Evolutionary conservation across 805 yeast genomes (phyloP).

Genomic region (Candida vaughaniae): DNA sequence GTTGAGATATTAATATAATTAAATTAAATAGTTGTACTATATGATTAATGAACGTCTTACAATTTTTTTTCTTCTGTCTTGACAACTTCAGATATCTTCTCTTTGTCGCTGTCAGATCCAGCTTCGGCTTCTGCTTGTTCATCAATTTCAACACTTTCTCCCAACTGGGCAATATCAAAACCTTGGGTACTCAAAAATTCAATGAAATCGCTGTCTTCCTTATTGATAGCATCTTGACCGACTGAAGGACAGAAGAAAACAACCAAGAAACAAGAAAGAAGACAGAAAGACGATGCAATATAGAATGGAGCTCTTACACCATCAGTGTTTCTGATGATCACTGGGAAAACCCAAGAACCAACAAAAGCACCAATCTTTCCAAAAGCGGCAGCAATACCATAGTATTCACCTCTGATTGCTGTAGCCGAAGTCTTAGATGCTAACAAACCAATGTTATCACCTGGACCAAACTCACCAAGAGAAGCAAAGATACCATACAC

Average conservation of each 20-base stretch:
- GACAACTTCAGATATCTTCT: slow-evolving; percentile 4
- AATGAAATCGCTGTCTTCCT: slow-evolving; percentile 73
- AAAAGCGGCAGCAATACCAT: slow-evolving; percentile 86
- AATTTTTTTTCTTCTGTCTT: too few relatives aligned
- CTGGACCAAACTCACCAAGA: slow-evolving; percentile 92
- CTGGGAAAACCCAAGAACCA: slow-evolving; percentile 87
- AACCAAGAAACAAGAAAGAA: slow-evolving; percentile 68
- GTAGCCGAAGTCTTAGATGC: slow-evolving; percentile 87
- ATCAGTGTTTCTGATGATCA: slow-evolving; percentile 55
- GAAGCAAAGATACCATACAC: slow-evolving; percentile 86
- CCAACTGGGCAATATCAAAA: slow-evolving; percentile 65
- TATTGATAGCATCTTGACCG: slow-evolving; percentile 77
- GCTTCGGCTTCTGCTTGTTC: slow-evolving; percentile 3
- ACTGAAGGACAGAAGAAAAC: slow-evolving; percentile 74
- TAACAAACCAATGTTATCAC: slow-evolving; percentile 85
- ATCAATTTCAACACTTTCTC: slow-evolving; percentile 20
- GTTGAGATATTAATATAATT: too few relatives aligned
- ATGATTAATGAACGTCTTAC: too few relatives aligned
- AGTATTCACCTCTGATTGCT: slow-evolving; percentile 86
- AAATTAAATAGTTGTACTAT: too few relatives aligned
- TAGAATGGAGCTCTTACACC: slow-evolving; percentile 54
- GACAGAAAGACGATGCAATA: slow-evolving; percentile 74
- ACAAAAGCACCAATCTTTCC: slow-evolving; percentile 94
- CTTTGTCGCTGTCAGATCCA: slow-evolving; percentile 6
- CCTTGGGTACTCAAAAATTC: slow-evolving; percentile 67